Evolutionary conservation across 768 basidiomycete species (phyloP), one percentile per base, ranked within the genome.

Genomic region (Auriscalpium vulgare): DNA sequence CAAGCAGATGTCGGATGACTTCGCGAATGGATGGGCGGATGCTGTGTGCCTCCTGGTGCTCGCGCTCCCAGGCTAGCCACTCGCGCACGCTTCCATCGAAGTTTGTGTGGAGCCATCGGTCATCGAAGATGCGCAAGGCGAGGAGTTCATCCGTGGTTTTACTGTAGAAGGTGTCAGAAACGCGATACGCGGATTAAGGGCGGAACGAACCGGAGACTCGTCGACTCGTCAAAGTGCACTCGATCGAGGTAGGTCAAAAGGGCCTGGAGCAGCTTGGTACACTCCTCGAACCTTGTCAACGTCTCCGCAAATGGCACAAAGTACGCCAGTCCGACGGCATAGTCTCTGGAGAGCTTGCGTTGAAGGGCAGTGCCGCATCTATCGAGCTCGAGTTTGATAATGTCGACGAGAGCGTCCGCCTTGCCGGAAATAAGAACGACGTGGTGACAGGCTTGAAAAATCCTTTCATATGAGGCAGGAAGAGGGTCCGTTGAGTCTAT

Each of bases 211-310:
- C 47, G 54, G 37, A 53, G 55, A 72, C 77, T 50, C 10, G 62
- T 71, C 68, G 67, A 87, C 88, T 59, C 21, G 19, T 17, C 51
- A 35, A 50, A 5, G 47, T 14, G 53, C 13, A 44, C 51, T 53
- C 55, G 55, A 57, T 45, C 52, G 14, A 50, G 37, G 17, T 34
- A 37, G 9, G 37, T 52, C 37, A 59, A 54, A 9, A 56, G 51
- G 23, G 40, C 50, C 40, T 47, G 10, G 44, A 55, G 43, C 16
- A 49, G 76, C 82, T 68, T 87, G 60, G 89, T 75, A 65, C 80
- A 77, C 37, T 68, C 67, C 60, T 86, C 81, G 46, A 85, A 90
- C 83, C 84, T 86, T 23, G 73, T 72, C 64, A 82, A 85, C 1
- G 70, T 67, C 10, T 71, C 65, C 6, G 82, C 82, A 54, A 91